A percentile compares a stretch with the other conserved stretches of the same genome.
Conservation (phyloP, 768 basidiomycete species). For the Pulveroboletus sp. region DNA sequence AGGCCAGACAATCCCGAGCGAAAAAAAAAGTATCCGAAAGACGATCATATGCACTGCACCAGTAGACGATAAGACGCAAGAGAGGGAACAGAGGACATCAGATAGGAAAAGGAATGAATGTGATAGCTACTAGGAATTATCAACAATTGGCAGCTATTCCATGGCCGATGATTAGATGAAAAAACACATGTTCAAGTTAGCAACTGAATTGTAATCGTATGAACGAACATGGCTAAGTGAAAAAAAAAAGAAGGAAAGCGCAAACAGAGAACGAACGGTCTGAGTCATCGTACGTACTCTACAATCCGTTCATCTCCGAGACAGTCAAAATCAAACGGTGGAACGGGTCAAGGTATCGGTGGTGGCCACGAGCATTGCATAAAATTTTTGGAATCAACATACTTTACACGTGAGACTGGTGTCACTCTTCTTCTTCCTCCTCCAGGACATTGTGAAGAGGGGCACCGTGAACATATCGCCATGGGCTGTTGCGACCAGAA, state of each 20-base stretch:
- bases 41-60: conserved; percentile 18
- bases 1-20: not conserved
- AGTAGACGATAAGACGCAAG: conserved; percentile 5
- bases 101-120: conserved; percentile 18
- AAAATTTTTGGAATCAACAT: conserved; percentile 11
- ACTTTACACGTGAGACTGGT: conserved; percentile 16
- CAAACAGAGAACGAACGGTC: conserved; percentile 1
- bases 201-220: conserved; percentile 6
- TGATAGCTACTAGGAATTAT: conserved; percentile 23
- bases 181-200: conserved; percentile 11
- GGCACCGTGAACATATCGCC: conserved; percentile 76
- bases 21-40: conserved; percentile 17
- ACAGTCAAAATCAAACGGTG: conserved; percentile 1
- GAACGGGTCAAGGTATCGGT: conserved; percentile 24
- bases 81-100: too few species aligned
- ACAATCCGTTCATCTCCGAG: conserved; percentile 10
- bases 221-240: not conserved
- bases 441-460: conserved; percentile 84
- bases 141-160: conserved; percentile 22
- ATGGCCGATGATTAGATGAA: conserved; percentile 22
- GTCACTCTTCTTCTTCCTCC: conserved; percentile 65
- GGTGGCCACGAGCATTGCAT: conserved; percentile 13
- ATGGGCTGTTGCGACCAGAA: conserved; percentile 57
- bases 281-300: not conserved
- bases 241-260: not conserved